Conservation (phyloP, 306 rosid species). For the Benincasa hispida region DNA sequence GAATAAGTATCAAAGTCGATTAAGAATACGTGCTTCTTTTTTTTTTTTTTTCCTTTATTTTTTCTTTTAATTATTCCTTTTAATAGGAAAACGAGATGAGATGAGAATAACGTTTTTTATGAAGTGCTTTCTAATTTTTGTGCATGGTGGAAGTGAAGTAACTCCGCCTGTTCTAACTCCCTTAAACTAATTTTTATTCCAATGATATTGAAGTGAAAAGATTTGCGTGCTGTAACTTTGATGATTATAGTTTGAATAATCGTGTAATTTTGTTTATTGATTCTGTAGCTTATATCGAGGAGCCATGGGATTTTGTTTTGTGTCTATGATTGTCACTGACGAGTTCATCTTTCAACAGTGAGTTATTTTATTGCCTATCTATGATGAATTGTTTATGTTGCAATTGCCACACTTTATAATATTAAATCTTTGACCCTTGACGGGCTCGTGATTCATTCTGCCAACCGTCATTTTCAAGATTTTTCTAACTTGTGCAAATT, state of each 20-base stretch:
- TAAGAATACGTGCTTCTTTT: no score
- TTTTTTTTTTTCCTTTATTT: no score
- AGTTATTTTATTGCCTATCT: slow-evolving; percentile 15
- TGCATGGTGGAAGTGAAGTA: neutral
- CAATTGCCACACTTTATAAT: neutral
- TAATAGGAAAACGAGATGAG: no score
- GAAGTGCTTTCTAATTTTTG: neutral
- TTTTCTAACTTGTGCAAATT: neutral
- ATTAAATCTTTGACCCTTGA: neutral
- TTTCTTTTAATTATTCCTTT: no score
- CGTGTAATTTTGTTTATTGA: slow-evolving; percentile 4
- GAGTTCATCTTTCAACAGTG: slow-evolving; percentile 79
- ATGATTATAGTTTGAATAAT: neutral
- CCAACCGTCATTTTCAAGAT: neutral
- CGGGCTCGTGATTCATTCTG: neutral
- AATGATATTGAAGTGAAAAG: neutral
- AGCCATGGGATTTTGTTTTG: slow-evolving; percentile 88
- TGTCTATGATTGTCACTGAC: slow-evolving; percentile 77
- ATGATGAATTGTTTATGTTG: neutral
- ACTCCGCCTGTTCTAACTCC: neutral
- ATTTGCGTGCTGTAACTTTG: neutral
- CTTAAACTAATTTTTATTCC: neutral
- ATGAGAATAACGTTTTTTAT: no score
- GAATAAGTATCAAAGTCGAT: no score
- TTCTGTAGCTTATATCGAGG: slow-evolving; percentile 79